These are phyloP conservation scores for Xerocomellus amylosporus DNA, from an alignment of 768 basidiomycete genomes.

Conservation along the genomic window DNA sequence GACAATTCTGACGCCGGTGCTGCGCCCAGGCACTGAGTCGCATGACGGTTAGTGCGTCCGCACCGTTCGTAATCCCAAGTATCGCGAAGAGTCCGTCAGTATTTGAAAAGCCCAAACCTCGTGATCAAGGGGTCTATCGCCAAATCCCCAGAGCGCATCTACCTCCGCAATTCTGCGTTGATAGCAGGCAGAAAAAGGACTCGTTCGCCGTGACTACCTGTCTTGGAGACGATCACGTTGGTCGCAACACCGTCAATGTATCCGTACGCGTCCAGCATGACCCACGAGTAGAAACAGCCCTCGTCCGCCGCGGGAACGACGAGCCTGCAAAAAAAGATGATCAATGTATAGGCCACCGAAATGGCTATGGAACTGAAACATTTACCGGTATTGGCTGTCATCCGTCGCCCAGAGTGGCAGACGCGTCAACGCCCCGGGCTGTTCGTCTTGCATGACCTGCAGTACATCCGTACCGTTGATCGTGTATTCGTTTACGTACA, in stretches of 20 bases:
- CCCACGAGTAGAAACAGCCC: slow-evolving; percentile 24
- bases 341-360: neutral
- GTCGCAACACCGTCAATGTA: slow-evolving; percentile 24
- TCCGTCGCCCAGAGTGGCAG: slow-evolving; percentile 37
- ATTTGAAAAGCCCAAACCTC: neutral
- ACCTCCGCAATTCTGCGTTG: slow-evolving; percentile 6
- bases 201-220: neutral
- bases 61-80: too few relatives aligned
- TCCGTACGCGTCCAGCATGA: slow-evolving; percentile 21
- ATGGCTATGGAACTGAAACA: neutral
- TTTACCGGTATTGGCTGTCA: slow-evolving; percentile 39
- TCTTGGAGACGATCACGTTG: slow-evolving; percentile 14
- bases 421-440: neutral
- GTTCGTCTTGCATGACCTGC: slow-evolving; percentile 26
- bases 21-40: too few relatives aligned
- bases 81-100: neutral
- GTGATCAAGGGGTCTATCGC: neutral
- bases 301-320: slow-evolving; percentile 11
- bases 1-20: too few relatives aligned
- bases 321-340: slow-evolving; percentile 8
- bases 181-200: slow-evolving; percentile 17
- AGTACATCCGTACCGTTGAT: slow-evolving; percentile 39
- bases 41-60: too few relatives aligned
- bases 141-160: neutral
- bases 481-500: slow-evolving; percentile 31